Evolutionary conservation across 2,329 filamentous ascomycete species (phyloP), one percentile per base, ranked within the genome.

Genomic region (Coniochaeta sp.): DNA sequence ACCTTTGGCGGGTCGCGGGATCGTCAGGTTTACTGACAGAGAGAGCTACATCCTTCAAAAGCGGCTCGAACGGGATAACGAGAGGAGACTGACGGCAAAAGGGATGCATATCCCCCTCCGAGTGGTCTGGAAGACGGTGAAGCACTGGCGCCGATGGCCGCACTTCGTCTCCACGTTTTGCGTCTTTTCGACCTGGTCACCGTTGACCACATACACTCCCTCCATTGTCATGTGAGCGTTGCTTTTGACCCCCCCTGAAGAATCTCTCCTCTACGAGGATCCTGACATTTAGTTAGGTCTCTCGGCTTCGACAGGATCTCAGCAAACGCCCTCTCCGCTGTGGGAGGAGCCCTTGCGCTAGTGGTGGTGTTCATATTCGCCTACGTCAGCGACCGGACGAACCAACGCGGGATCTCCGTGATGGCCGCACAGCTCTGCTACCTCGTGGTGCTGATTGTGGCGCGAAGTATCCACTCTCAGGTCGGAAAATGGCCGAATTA

Each of bases 181-280:
- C 19, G 78, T 81, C 5, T 83, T 82, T 61, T 77, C 79, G 1
- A 82, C 79, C 0, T 82, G 79, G 79, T 77, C 77, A 9, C 77
- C 80, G 0, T 66, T 82, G 11, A 82, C 77, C 0, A 81, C 79
- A 0, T 83, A 81, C 62, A 81, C 79, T 0, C 80, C 79, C 0
- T 74, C 74, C 2, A 78, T 79, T 60, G 74, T 76, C 47, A 70
- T 75, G 73, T 74, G 59, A 65, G 65, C n/a, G n/a, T n/a, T n/a
- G n/a, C n/a, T n/a, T 57, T 58, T 34, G 4, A 26, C 34, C 40
- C 33, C 6, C 19, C 54, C 50, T 6, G 24, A 38, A n/a, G n/a
- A n/a, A n/a, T n/a, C n/a, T n/a, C n/a, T n/a, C n/a, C n/a, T n/a
- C n/a, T n/a, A n/a, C n/a, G n/a, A n/a, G n/a, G n/a, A n/a, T n/a